Base-by-base conservation (phyloP, 495 filamentous ascomycete genomes). In the Aspergillus mulundensis region DNA sequence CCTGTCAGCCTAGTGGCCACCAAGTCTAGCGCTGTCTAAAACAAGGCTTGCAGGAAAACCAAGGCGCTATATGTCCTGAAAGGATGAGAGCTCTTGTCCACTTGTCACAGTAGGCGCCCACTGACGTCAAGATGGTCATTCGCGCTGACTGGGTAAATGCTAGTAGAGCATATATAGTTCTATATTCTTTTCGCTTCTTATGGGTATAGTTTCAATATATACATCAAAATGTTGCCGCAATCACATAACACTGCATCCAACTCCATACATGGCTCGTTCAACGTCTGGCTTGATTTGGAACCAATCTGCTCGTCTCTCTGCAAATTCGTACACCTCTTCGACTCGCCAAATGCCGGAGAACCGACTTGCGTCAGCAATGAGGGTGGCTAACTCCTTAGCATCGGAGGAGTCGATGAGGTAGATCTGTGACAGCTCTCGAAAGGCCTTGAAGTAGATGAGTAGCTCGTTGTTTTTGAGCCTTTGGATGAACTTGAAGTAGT, bases 321-420 rank as follows among this genome's bases (percentile, higher is more conserved):
- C 95, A 73, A 94, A 99, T 75, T 97, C 95, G 66, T 94, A 96
- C 1, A 97, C 94, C 71, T 99, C 95, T 66, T 99, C 94, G 21
- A 91, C 89, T 43, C 91, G 78, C 66, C 97, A 96, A 54, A 97
- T 89, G 2, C 95, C 95, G 15, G 86, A 77, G 68, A 97, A 99
- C 12, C 94, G 81, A 58, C 89, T 88, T 2, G 83, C 84, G 68
- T 99, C 94, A 0, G 95, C 95, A 63, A 99, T 96, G 39, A 99
- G 87, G 0, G 84, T 86, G 24, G 95, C 95, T 74, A 99, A 84
- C 68, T 97, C 93, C 71, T 97, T 96, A 19, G 94, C 91, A 66
- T 97, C 87, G 8, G 80, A 78, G 14, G 87, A 77, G 56, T 91
- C 91, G 41, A 99, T 93, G 36, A 99, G 79, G 65, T 96, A 99